Conservation (phyloP, 495 filamentous ascomycete species). For the Jackrogersella minutella region DNA sequence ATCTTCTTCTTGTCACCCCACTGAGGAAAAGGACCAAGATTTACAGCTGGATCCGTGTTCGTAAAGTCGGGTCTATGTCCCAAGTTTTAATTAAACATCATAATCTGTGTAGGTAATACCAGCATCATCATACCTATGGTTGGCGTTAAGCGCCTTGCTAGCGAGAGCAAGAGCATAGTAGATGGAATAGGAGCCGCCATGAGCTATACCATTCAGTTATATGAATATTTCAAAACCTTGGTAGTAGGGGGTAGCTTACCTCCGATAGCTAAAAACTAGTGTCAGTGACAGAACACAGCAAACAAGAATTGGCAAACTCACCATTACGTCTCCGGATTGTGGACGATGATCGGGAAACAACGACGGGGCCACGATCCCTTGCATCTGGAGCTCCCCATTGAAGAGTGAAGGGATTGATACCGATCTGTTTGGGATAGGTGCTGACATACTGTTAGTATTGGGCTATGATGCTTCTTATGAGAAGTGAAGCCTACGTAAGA, state of each 20-base stretch:
- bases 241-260: conserved; percentile 44
- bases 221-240: neutral
- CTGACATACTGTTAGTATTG: conserved; percentile 59
- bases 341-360: conserved; percentile 78
- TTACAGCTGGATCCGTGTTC: conserved; percentile 89
- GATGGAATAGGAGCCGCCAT: conserved; percentile 96
- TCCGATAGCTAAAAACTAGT: conserved; percentile 53
- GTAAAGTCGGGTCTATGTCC: conserved; percentile 77
- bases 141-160: conserved; percentile 80
- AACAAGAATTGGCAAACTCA: conserved; percentile 46
- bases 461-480: conserved; percentile 8
- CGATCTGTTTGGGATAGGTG: conserved; percentile 92
- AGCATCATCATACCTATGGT: conserved; percentile 66
- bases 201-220: conserved; percentile 60
- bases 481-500: conserved; percentile 54
- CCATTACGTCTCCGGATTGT: conserved; percentile 89
- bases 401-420: conserved; percentile 88
- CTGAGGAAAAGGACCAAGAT: conserved; percentile 85
- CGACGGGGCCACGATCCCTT: conserved; percentile 80
- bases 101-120: neutral
- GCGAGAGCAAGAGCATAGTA: conserved; percentile 96
- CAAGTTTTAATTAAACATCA: conserved; percentile 20
- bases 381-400: conserved; percentile 87
- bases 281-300: conserved; percentile 18
- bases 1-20: conserved; percentile 95